Evolutionary conservation across 2,329 filamentous ascomycete species (phyloP).

Genomic region (Cladosporium halotolerans): DNA sequence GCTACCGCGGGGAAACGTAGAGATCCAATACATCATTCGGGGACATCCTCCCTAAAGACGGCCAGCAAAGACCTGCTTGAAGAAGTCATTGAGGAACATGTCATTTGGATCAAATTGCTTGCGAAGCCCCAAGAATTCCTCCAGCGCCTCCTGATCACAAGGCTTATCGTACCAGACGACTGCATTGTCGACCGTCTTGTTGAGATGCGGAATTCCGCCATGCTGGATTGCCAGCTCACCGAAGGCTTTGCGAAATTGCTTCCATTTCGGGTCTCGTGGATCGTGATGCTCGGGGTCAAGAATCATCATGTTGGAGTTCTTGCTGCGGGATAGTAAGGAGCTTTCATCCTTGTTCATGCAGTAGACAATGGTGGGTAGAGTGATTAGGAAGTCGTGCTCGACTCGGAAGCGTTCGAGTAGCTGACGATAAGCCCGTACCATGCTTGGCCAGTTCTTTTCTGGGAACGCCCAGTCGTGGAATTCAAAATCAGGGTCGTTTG

Average conservation of each 20-base stretch:
- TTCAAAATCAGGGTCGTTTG: constrained; percentile 9
- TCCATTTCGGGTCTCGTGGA: constrained; percentile 5
- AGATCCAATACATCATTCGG: neutral
- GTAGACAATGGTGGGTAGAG: constrained; percentile 11
- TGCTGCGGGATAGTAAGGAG: constrained; percentile 5
- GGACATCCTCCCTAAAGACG: neutral
- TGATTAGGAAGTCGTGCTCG: constrained; percentile 8
- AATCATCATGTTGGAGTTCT: constrained; percentile 10
- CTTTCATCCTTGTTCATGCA: constrained; percentile 9
- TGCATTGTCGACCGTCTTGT: constrained; percentile 12
- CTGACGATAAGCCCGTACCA: constrained; percentile 4
- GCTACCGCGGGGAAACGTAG: too few relatives aligned
- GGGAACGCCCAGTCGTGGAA: constrained; percentile 13
- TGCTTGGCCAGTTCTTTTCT: constrained; percentile 7
- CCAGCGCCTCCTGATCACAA: constrained; percentile 8
- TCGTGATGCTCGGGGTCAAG: constrained; percentile 11
- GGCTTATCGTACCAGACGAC: constrained; percentile 8
- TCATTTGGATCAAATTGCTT: constrained; percentile 10
- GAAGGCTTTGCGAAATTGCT: constrained; percentile 9
- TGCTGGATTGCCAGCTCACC: constrained; percentile 10
- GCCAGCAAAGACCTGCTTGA: constrained; percentile 1
- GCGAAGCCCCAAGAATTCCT: constrained; percentile 3
- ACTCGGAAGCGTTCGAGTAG: constrained; percentile 4
- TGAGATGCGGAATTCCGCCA: constrained; percentile 13
- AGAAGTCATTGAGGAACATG: constrained; percentile 12